These are phyloP conservation scores for Eimeria falciformis DNA, from an alignment of 169 alveolate genomes.

Conservation along the genomic window DNA sequence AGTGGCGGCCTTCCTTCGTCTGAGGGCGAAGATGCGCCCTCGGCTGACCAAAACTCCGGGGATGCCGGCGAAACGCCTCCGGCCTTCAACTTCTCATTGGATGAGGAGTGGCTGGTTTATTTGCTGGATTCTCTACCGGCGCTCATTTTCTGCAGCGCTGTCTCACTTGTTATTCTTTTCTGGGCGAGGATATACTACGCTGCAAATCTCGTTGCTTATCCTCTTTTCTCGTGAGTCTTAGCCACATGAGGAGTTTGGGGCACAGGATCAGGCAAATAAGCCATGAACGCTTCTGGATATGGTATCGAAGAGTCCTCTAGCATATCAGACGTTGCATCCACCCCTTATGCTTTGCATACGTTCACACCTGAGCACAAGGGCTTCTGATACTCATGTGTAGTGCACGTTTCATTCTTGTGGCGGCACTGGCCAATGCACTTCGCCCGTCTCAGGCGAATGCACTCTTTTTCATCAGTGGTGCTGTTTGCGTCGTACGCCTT, in stretches of 20 bases:
- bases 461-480: slow-evolving; percentile 40
- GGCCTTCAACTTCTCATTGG: slow-evolving; percentile 58
- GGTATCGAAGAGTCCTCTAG: too few species aligned
- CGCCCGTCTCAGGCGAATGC: slow-evolving; percentile 20
- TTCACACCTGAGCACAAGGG: too few species aligned
- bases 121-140: slow-evolving; percentile 63
- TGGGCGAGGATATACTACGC: slow-evolving; percentile 76
- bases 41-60: background rate
- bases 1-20: background rate
- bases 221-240: slow-evolving; percentile 23
- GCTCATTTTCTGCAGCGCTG: slow-evolving; percentile 62
- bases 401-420: too few species aligned
- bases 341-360: too few species aligned
- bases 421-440: background rate
- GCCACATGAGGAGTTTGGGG: background rate
- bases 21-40: background rate
- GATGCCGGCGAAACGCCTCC: background rate
- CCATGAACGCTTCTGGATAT: too few species aligned
- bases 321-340: too few species aligned
- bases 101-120: slow-evolving; percentile 59
- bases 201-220: slow-evolving; percentile 67
- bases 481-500: slow-evolving; percentile 51
- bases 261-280: too few species aligned
- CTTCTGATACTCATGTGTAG: too few species aligned
- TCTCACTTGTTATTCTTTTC: slow-evolving; percentile 69